phyloP scores from a whole-genome alignment of 2,329 filamentous ascomycete species.

The Trichoderma asperellum region DNA sequence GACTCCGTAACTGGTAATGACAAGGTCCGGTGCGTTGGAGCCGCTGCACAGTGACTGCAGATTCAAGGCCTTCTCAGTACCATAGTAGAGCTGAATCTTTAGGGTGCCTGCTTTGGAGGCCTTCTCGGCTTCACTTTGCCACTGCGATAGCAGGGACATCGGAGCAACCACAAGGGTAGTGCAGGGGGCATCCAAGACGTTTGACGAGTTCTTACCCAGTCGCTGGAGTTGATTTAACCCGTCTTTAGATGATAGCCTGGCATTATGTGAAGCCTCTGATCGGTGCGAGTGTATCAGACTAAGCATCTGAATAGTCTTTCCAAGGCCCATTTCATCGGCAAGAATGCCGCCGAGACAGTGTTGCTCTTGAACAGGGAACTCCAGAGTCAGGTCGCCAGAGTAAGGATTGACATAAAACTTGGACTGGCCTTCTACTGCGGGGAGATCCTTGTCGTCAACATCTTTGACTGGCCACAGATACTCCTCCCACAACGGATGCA shows the following conservation, averaged over 20 bases:
- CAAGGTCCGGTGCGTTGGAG: conserved; percentile 82
- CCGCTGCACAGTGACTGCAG: conserved; percentile 77
- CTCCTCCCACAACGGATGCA: conserved; percentile 98
- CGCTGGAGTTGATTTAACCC: conserved; percentile 66
- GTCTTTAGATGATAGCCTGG: conserved; percentile 39
- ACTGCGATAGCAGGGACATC: conserved; percentile 94
- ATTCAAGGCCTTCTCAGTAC: conserved; percentile 78
- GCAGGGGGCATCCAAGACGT: conserved; percentile 72
- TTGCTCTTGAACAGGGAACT: conserved; percentile 92
- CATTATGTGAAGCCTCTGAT: conserved; percentile 54
- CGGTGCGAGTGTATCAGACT: conserved; percentile 86
- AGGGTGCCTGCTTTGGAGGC: conserved; percentile 83
- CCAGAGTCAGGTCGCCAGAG: conserved; percentile 86
- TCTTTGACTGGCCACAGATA: conserved; percentile 89
- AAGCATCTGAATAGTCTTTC: conserved; percentile 98
- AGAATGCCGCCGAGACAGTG: conserved; percentile 91
- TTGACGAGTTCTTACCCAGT: conserved; percentile 59
- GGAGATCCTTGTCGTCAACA: conserved; percentile 77
- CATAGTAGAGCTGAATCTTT: conserved; percentile 89
- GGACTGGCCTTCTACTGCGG: conserved; percentile 64
- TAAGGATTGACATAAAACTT: conserved; percentile 97
- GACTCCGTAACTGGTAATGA: conserved; percentile 94
- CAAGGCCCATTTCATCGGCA: conserved; percentile 96
- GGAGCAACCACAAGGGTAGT: conserved; percentile 96
- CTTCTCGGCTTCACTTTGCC: conserved; percentile 93